A percentile compares a stretch with the other conserved stretches of the same genome.
phyloP scores from a whole-genome alignment of 345 rosid species.

The Syzygium jambos region DNA sequence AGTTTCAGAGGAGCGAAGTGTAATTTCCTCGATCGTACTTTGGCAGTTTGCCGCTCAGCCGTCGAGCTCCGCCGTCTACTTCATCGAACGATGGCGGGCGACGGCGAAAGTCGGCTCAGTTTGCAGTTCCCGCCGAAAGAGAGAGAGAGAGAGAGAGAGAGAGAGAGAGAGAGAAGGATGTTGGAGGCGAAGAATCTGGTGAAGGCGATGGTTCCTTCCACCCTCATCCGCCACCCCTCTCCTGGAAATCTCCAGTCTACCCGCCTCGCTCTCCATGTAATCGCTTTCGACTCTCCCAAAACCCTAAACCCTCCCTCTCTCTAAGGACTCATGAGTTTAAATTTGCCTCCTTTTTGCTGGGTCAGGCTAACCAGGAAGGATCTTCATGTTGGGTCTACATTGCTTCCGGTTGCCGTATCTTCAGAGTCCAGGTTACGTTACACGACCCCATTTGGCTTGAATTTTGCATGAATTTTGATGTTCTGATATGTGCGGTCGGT shows the following conservation, averaged over 20 bases:
- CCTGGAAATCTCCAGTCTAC: constrained; percentile 60
- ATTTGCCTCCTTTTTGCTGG: neutral
- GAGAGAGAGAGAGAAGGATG: neutral
- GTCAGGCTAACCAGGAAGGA: constrained; percentile 32
- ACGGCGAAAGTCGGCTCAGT: neutral
- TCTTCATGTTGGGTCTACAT: constrained; percentile 49
- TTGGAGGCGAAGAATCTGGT: constrained; percentile 39
- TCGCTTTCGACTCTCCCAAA: neutral
- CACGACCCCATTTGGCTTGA: neutral
- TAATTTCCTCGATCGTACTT: neutral
- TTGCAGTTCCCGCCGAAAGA: constrained; percentile 1
- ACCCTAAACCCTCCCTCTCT: neutral
- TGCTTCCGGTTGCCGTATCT: constrained; percentile 55
- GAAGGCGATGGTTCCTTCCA: constrained; percentile 41
- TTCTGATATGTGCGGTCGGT: neutral
- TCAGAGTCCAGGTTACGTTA: constrained; percentile 39
- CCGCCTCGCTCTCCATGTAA: constrained; percentile 62
- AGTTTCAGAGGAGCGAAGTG: neutral
- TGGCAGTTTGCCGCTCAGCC: neutral
- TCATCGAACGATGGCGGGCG: neutral
- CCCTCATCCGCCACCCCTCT: constrained; percentile 44
- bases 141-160: neutral
- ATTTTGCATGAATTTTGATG: neutral
- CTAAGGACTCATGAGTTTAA: neutral
- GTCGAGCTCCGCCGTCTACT: neutral